A percentile compares a stretch with the other conserved stretches of the same genome.
phyloP scores from a whole-genome alignment of 2,329 filamentous ascomycete species.

The Ophiostoma tasmaniense region DNA sequence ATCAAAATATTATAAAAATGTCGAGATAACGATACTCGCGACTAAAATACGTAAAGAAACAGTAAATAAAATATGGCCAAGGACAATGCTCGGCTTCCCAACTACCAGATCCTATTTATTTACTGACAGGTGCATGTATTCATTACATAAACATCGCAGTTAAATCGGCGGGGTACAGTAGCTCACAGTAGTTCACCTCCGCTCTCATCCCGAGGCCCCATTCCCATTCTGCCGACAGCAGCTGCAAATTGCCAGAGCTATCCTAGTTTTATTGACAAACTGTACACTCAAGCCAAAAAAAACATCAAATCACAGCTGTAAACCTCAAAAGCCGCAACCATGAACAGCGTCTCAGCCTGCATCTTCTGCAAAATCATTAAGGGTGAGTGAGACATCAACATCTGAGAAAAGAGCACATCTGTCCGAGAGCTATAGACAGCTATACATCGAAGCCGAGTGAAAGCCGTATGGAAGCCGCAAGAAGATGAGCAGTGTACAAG shows the following conservation, averaged over 20 bases:
- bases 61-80: not conserved
- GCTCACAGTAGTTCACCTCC: not conserved
- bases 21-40: too few species aligned
- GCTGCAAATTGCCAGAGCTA: not conserved
- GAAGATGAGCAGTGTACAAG: not conserved
- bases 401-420: not conserved
- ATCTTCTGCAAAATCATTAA: conserved; percentile 99
- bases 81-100: not conserved
- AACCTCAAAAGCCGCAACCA: not conserved
- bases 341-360: conserved; percentile 55
- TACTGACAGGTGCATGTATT: not conserved
- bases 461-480: not conserved
- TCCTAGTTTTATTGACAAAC: not conserved
- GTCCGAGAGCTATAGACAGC: not conserved
- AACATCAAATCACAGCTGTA: not conserved
- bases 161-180: not conserved
- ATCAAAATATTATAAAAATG: too few species aligned
- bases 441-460: not conserved
- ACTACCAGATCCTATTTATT: not conserved
- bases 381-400: conserved; percentile 41
- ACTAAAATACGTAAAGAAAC: too few species aligned
- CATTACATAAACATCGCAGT: not conserved
- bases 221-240: not conserved
- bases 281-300: not conserved
- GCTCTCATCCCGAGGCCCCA: not conserved